These are phyloP conservation scores for Wickerhamiella kurtzmanii DNA, from an alignment of 805 yeast genomes.

Conservation along the genomic window DNA sequence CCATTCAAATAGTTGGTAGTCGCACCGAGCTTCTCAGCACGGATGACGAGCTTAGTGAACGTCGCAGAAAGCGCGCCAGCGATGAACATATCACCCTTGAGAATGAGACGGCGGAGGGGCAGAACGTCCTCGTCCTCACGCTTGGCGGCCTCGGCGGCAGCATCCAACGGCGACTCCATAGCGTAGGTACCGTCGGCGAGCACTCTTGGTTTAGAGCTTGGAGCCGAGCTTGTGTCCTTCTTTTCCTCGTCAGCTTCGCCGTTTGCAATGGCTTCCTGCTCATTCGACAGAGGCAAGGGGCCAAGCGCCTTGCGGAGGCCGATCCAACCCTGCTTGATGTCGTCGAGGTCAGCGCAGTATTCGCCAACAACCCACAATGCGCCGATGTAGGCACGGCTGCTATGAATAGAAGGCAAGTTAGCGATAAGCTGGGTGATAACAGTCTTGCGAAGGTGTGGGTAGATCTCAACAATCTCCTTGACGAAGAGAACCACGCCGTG, in stretches of 20 bases:
- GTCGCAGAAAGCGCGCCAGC: constrained; percentile 81
- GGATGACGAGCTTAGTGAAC: constrained; percentile 71
- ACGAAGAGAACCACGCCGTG: constrained; percentile 81
- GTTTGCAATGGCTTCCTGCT: constrained; percentile 21
- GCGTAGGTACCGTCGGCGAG: constrained; percentile 99
- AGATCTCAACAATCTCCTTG: constrained; percentile 86
- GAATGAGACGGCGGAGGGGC: constrained; percentile 66
- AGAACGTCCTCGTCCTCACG: constrained; percentile 30
- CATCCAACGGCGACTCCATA: constrained; percentile 69
- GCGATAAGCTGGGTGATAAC: constrained; percentile 50
- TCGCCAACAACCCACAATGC: constrained; percentile 96
- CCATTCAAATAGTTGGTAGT: constrained; percentile 49
- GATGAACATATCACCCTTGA: constrained; percentile 82
- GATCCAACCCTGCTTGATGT: constrained; percentile 76
- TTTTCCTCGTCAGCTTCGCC: constrained; percentile 21
- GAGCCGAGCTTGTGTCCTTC: constrained; percentile 1
- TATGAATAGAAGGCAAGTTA: constrained; percentile 53
- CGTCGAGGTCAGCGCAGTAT: constrained; percentile 56
- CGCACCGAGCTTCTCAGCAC: constrained; percentile 40
- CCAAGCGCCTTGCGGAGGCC: constrained; percentile 73
- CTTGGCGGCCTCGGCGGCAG: constrained; percentile 30
- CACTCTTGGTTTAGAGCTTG: constrained; percentile 46
- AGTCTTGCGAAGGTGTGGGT: constrained; percentile 59
- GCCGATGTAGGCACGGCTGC: constrained; percentile 86
- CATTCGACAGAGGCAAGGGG: constrained; percentile 60